Evolutionary conservation across 164 flowering plant genomes (phyloP).

Genomic region (Magnolia officinalis): DNA sequence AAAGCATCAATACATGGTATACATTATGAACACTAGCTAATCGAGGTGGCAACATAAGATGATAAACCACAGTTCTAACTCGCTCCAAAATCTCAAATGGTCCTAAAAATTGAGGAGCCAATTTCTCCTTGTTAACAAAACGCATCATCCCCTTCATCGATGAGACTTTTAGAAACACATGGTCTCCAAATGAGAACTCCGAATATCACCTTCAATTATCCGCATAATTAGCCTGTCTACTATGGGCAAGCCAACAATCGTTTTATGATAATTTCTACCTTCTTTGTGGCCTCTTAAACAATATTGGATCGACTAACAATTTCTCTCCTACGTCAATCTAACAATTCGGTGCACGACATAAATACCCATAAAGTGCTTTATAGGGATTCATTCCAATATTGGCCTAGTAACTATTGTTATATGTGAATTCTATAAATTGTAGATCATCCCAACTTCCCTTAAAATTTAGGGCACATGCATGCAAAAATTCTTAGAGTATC

Average conservation of each 20-base stretch:
- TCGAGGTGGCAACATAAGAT: too few relatives aligned
- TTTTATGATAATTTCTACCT: neutral
- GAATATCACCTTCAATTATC: neutral
- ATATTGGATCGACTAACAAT: neutral
- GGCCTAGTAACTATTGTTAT: neutral
- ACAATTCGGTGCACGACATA: too few relatives aligned
- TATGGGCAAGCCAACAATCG: too few relatives aligned
- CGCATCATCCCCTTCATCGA: neutral
- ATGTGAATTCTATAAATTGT: neutral
- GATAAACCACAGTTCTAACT: neutral
- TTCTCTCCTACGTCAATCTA: neutral
- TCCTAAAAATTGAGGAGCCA: neutral
- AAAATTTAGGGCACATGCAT: neutral
- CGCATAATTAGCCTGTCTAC: neutral
- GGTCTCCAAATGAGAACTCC: neutral
- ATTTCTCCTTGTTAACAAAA: neutral
- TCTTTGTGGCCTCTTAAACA: neutral
- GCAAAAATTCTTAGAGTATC: neutral
- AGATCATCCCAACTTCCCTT: neutral
- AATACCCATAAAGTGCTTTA: neutral
- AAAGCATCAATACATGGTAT: too few relatives aligned
- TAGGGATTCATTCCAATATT: neutral
- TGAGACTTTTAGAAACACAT: neutral
- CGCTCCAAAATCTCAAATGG: neutral
- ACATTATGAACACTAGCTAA: too few relatives aligned